A percentile compares a stretch with the other conserved stretches of the same genome.
Conservation (phyloP, 164 flowering plant genomes). For the Stephania japonica region DNA sequence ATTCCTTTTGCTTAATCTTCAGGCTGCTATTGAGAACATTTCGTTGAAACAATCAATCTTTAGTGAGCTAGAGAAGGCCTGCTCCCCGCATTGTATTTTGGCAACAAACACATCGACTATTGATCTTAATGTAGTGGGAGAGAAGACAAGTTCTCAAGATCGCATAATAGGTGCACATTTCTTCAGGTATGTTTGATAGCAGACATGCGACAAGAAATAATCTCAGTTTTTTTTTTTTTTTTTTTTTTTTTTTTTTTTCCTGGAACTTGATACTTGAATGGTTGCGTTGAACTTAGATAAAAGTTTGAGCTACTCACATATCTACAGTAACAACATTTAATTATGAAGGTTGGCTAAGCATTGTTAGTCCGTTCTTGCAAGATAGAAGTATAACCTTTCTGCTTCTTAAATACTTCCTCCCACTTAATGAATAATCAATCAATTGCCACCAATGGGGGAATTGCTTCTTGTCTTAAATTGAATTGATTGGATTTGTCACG, state of each 20-base stretch:
- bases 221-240: background rate
- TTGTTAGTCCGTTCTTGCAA: too few species aligned
- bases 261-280: background rate
- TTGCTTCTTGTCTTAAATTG: too few species aligned
- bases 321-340: too few species aligned
- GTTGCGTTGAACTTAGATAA: too few species aligned
- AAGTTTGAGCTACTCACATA: too few species aligned
- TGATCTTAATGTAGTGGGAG: constrained; percentile 79
- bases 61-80: constrained; percentile 72
- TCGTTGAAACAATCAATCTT: constrained; percentile 82
- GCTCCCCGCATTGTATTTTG: constrained; percentile 89
- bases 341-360: too few species aligned
- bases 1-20: constrained; percentile 16
- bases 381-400: too few species aligned
- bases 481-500: too few species aligned
- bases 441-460: too few species aligned
- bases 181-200: constrained; percentile 56
- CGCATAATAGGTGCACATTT: constrained; percentile 95
- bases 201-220: background rate
- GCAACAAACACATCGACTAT: constrained; percentile 94
- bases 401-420: too few species aligned
- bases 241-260: background rate
- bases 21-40: constrained; percentile 87
- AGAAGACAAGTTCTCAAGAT: constrained; percentile 67
- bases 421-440: too few species aligned